Conservation (phyloP, 495 filamentous ascomycete species). For the Neurospora sp. region DNA sequence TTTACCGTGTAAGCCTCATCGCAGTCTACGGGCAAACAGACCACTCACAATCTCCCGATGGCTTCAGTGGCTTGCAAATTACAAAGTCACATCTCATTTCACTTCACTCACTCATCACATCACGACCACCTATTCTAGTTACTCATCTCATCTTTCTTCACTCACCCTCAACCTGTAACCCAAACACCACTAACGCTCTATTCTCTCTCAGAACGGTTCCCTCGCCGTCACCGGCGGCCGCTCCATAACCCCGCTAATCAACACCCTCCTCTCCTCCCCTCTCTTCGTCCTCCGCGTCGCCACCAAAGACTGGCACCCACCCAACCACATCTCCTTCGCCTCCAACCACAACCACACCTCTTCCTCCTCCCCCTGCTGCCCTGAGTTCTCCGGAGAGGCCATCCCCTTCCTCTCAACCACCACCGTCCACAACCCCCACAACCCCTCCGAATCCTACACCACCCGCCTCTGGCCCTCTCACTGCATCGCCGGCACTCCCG, state of each 20-base stretch:
- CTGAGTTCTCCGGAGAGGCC: neutral
- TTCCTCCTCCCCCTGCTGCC: constrained; percentile 27
- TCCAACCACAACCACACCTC: constrained; percentile 48
- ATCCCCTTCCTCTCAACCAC: constrained; percentile 51
- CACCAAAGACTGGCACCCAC: constrained; percentile 84
- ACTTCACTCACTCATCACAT: neutral
- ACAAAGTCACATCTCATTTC: neutral
- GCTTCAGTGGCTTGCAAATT: neutral
- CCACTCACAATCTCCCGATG: neutral
- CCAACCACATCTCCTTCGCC: constrained; percentile 81
- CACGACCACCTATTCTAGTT: neutral
- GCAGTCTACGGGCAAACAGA: neutral
- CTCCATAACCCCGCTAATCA: constrained; percentile 57
- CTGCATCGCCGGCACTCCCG: constrained; percentile 66
- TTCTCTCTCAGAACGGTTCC: constrained; percentile 53
- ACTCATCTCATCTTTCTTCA: neutral
- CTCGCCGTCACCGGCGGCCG: constrained; percentile 69
- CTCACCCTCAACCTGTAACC: neutral
- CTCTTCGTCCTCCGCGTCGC: constrained; percentile 61
- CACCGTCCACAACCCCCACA: constrained; percentile 57
- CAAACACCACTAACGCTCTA: constrained; percentile 3
- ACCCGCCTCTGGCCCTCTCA: constrained; percentile 83
- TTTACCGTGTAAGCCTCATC: neutral
- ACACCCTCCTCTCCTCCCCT: constrained; percentile 60
- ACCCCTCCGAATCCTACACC: constrained; percentile 49